A percentile compares a stretch with the other conserved stretches of the same genome.
These are phyloP conservation scores for Trametes pubescens DNA, from an alignment of 1,284 basidiomycete species.

Conservation along the genomic window DNA sequence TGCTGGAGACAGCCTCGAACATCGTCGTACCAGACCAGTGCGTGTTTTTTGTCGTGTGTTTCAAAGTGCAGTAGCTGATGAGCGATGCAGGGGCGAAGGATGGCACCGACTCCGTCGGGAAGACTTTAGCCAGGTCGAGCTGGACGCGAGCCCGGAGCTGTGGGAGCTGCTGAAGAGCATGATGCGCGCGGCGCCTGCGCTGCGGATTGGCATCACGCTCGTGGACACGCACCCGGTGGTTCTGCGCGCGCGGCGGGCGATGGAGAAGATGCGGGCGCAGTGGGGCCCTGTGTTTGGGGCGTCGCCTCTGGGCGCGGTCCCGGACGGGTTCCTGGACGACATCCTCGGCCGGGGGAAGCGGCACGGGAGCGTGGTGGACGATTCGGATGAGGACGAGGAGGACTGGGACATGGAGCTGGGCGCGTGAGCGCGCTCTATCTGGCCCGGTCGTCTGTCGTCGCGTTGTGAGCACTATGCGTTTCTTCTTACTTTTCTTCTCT, in stretches of 20 bases:
- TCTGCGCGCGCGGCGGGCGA: conserved; percentile 67
- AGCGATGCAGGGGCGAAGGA: conserved; percentile 72
- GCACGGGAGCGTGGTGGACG: conserved; percentile 4
- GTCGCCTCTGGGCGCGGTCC: conserved; percentile 70
- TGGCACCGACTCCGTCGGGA: conserved; percentile 96
- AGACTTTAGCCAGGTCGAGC: conserved; percentile 91
- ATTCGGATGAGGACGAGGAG: conserved; percentile 15
- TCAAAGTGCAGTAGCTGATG: conserved; percentile 13
- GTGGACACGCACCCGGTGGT: conserved; percentile 76
- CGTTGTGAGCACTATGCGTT: conserved; percentile 26
- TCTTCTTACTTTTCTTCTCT: conserved; percentile 13
- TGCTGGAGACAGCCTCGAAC: conserved; percentile 95
- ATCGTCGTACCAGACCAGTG: conserved; percentile 97
- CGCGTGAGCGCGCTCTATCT: conserved; percentile 32
- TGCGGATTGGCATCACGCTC: conserved; percentile 66
- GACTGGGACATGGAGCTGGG: conserved; percentile 47
- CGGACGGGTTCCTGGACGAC: conserved; percentile 66
- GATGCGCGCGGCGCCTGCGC: conserved; percentile 78
- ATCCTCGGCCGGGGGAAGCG: conserved; percentile 50
- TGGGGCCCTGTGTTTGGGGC: conserved; percentile 63
- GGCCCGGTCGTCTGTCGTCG: conserved; percentile 4
- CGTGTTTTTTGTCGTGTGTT: conserved; percentile 46
- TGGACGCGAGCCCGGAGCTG: conserved; percentile 74
- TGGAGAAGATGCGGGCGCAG: conserved; percentile 60
- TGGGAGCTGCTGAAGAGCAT: conserved; percentile 77